Conservation (phyloP, 1,139 yeast species). For the Hyphopichia khmerensis region DNA sequence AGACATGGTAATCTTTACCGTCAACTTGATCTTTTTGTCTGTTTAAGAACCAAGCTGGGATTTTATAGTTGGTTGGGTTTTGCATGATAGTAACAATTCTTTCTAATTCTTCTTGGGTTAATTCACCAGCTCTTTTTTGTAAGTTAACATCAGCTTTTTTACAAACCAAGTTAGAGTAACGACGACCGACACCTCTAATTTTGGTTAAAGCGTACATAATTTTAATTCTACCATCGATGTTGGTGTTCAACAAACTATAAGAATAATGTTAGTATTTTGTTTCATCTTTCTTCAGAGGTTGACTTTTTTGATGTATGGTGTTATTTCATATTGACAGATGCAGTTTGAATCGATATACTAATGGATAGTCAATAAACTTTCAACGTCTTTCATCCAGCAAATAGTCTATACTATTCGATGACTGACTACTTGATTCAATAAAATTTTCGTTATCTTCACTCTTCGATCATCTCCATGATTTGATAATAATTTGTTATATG, state of each 20-base stretch:
- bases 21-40: slow-evolving; percentile 98
- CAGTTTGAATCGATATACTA: too few relatives aligned
- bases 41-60: slow-evolving; percentile 99
- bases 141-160: slow-evolving; percentile 99
- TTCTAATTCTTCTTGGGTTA: slow-evolving; percentile 99
- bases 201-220: slow-evolving; percentile 99
- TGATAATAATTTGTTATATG: too few relatives aligned
- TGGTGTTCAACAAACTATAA: slow-evolving; percentile 96
- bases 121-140: slow-evolving; percentile 99
- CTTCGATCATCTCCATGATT: too few relatives aligned
- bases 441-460: too few relatives aligned
- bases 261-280: slow-evolving; percentile 30
- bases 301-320: too few relatives aligned
- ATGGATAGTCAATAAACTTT: too few relatives aligned
- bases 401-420: too few relatives aligned
- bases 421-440: too few relatives aligned
- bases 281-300: too few relatives aligned
- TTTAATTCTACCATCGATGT: slow-evolving; percentile 99
- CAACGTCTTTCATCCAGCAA: too few relatives aligned
- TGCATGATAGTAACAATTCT: slow-evolving; percentile 99
- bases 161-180: slow-evolving; percentile 99
- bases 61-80: slow-evolving; percentile 99
- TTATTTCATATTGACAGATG: too few relatives aligned
- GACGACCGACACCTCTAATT: slow-evolving; percentile 99
- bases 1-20: slow-evolving; percentile 98